These are phyloP conservation scores for Xylaria polymorpha DNA, from an alignment of 2,329 filamentous ascomycete genomes.

Conservation along the genomic window DNA sequence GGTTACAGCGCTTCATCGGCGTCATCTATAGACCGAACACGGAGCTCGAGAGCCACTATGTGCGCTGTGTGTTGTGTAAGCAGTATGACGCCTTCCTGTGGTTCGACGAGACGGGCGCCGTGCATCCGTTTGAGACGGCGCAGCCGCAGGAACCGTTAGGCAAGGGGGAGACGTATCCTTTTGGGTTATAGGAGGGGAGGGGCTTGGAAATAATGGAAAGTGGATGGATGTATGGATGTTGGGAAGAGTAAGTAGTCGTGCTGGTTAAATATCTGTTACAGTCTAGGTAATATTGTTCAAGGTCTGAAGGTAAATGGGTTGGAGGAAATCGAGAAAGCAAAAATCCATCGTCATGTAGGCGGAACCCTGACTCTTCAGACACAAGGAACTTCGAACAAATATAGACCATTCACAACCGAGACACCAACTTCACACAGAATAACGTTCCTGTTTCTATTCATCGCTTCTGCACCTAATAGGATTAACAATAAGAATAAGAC, in stretches of 20 bases:
- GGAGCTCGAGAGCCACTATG: constrained; percentile 62
- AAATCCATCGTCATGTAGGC: background rate
- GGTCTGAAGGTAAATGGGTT: background rate
- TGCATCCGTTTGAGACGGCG: constrained; percentile 57
- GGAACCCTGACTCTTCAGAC: background rate
- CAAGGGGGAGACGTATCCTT: constrained; percentile 63
- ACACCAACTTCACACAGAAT: too few species aligned
- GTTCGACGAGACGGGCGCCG: constrained; percentile 60
- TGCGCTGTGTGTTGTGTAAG: constrained; percentile 56
- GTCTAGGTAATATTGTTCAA: background rate
- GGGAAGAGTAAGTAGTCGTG: background rate
- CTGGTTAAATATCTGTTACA: background rate
- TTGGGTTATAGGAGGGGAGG: constrained; percentile 54
- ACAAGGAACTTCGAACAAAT: background rate
- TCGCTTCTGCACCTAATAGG: background rate
- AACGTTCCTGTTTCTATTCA: too few species aligned
- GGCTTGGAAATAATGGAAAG: background rate
- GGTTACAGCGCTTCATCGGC: constrained; percentile 64
- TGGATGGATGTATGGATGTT: background rate
- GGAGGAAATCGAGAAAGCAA: background rate
- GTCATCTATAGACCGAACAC: constrained; percentile 64
- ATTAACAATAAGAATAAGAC: background rate
- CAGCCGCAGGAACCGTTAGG: constrained; percentile 58
- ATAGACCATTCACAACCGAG: background rate
- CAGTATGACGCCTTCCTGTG: constrained; percentile 64